phyloP scores from a whole-genome alignment of 768 basidiomycete genomes.

The Leccinum disarticulatum region DNA sequence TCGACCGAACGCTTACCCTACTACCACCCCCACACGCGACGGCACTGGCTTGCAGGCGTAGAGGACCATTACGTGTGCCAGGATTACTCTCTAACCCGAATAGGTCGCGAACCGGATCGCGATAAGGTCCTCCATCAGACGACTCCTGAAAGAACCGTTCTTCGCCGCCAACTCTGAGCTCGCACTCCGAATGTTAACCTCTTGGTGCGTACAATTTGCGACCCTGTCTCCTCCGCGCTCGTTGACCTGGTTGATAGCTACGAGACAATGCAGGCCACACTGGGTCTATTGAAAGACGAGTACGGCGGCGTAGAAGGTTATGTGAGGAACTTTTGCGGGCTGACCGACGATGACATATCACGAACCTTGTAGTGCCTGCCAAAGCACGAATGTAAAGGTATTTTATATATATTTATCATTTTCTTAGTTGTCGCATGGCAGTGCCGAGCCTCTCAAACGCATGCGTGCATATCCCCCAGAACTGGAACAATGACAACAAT shows the following conservation, averaged over 20 bases:
- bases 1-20: background rate
- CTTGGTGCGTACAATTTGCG: conserved; percentile 47
- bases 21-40: background rate
- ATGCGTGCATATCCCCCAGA: background rate
- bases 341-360: conserved; percentile 63
- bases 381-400: conserved; percentile 32
- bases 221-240: background rate
- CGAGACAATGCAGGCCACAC: conserved; percentile 73
- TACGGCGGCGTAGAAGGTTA: conserved; percentile 73
- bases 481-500: background rate
- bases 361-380: conserved; percentile 48
- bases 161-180: conserved; percentile 74
- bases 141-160: conserved; percentile 67
- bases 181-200: conserved; percentile 81
- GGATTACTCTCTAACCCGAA: conserved; percentile 75
- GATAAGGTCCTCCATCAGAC: conserved; percentile 65
- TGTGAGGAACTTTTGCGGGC: conserved; percentile 48
- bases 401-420: background rate
- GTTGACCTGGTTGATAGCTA: conserved; percentile 40
- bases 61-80: conserved; percentile 60
- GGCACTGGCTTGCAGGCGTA: conserved; percentile 72
- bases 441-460: too few relatives aligned
- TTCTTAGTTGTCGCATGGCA: background rate
- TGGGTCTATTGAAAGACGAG: conserved; percentile 56
- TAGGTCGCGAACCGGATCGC: conserved; percentile 79